These are phyloP conservation scores for Adansonia madagascariensis DNA, from an alignment of 441 rosid species.

Conservation along the genomic window DNA sequence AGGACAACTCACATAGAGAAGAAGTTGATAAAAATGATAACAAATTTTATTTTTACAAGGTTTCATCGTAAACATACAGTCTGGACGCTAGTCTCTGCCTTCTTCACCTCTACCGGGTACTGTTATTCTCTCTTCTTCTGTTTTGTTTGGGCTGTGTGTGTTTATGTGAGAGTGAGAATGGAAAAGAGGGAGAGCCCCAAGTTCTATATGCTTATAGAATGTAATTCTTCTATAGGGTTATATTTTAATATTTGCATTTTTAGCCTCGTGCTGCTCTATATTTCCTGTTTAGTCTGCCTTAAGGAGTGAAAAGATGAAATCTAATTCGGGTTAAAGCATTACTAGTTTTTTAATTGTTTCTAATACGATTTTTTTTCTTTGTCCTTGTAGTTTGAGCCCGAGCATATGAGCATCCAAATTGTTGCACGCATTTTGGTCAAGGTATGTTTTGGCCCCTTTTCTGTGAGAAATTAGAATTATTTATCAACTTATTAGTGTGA, in stretches of 20 bases:
- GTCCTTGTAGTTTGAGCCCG: constrained; percentile 85
- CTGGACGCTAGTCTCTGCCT: constrained; percentile 93
- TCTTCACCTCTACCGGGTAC: constrained; percentile 94
- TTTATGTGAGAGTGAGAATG: not conserved
- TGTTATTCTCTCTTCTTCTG: not conserved
- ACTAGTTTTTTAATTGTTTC: not conserved
- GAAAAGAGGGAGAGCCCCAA: not conserved
- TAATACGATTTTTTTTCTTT: constrained; percentile 14
- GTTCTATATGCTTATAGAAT: not conserved
- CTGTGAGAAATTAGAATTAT: not conserved
- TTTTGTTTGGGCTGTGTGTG: not conserved
- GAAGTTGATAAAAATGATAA: constrained; percentile 4
- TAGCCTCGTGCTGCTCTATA: not conserved
- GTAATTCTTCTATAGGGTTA: not conserved
- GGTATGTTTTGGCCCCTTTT: constrained; percentile 43
- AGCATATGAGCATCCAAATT: constrained; percentile 83
- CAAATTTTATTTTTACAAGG: constrained; percentile 44
- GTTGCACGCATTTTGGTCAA: constrained; percentile 80
- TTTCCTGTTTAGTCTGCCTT: constrained; percentile 4
- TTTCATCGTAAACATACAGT: constrained; percentile 83
- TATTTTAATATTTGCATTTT: not conserved
- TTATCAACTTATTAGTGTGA: not conserved
- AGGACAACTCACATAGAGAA: not conserved
- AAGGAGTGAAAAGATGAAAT: not conserved
- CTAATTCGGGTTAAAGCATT: not conserved